Conservation (phyloP, 352 stramenopile genomes). For the Globisporangium emineosum region DNA sequence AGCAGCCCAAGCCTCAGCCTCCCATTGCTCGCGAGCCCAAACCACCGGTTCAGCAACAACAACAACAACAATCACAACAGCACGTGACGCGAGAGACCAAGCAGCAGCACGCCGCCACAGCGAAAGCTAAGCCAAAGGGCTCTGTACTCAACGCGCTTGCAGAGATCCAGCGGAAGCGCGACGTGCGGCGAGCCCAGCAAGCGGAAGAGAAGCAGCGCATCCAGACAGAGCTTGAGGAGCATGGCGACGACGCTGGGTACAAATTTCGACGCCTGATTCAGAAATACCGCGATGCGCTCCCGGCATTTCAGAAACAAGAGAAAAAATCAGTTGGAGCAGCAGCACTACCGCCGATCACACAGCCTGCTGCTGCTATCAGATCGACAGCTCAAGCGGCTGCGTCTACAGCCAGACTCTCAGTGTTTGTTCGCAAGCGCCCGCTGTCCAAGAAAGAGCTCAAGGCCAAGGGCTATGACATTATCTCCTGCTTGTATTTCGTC, state of each 20-base stretch:
- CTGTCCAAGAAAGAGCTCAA: conserved; percentile 18
- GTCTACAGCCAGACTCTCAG: conserved; percentile 8
- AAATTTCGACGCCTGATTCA: conserved; percentile 73
- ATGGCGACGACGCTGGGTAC: conserved; percentile 71
- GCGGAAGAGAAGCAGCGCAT: conserved; percentile 67
- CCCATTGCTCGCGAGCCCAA: background rate
- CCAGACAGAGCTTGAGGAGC: conserved; percentile 53
- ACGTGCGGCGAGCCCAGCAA: conserved; percentile 51
- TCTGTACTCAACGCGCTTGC: conserved; percentile 53
- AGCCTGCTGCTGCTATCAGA: background rate
- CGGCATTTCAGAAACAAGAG: conserved; percentile 19
- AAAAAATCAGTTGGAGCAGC: background rate
- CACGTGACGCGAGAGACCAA: conserved; percentile 17
- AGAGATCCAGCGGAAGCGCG: conserved; percentile 71
- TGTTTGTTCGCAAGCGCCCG: conserved; percentile 16
- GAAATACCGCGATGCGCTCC: conserved; percentile 44
- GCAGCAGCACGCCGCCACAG: conserved; percentile 23
- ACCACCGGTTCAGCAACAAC: background rate
- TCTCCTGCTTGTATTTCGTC: conserved; percentile 11
- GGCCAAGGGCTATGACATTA: conserved; percentile 18
- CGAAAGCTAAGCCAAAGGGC: conserved; percentile 31
- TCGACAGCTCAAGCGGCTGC: background rate
- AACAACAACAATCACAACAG: background rate
- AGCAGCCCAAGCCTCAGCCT: conserved; percentile 6
- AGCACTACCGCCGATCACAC: conserved; percentile 1